These are phyloP conservation scores for Rhizopogon vulgaris DNA, from an alignment of 768 basidiomycete species.

Conservation along the genomic window DNA sequence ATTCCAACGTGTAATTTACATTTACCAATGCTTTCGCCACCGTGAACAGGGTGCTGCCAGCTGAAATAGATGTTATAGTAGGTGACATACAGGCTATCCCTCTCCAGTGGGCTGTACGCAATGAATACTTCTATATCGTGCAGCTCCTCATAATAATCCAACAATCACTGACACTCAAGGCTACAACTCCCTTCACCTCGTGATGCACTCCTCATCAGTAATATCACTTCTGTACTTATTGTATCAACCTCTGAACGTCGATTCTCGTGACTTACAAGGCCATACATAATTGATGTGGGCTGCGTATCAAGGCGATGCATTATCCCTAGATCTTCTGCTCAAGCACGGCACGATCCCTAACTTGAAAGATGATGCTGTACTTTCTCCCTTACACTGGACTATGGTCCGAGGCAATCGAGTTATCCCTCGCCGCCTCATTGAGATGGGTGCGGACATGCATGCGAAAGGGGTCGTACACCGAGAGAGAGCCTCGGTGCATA, in stretches of 20 bases:
- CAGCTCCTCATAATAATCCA: conserved; percentile 89
- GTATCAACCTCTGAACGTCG: conserved; percentile 90
- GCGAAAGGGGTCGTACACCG: conserved; percentile 83
- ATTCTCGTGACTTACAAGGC: conserved; percentile 84
- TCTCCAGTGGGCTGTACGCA: conserved; percentile 96
- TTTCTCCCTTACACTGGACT: conserved; percentile 94
- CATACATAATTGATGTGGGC: conserved; percentile 99
- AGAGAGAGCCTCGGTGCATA: conserved; percentile 86
- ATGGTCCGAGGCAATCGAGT: conserved; percentile 88
- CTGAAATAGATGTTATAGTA: conserved; percentile 89
- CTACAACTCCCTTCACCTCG: conserved; percentile 93
- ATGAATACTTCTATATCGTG: conserved; percentile 93
- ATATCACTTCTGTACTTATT: conserved; percentile 92
- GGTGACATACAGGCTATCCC: conserved; percentile 94
- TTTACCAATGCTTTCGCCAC: not conserved
- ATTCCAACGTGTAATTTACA: not conserved
- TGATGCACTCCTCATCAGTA: conserved; percentile 89
- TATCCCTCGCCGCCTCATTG: conserved; percentile 78
- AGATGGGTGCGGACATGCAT: conserved; percentile 77
- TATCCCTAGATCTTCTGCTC: conserved; percentile 87
- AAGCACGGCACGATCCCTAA: conserved; percentile 80
- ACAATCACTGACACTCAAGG: conserved; percentile 89
- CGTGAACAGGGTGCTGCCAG: conserved; percentile 92
- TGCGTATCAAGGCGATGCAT: conserved; percentile 95
- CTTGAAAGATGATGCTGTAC: conserved; percentile 70